Evolutionary conservation across 345 rosid genomes (phyloP).

Genomic region (Citrus trifoliata): DNA sequence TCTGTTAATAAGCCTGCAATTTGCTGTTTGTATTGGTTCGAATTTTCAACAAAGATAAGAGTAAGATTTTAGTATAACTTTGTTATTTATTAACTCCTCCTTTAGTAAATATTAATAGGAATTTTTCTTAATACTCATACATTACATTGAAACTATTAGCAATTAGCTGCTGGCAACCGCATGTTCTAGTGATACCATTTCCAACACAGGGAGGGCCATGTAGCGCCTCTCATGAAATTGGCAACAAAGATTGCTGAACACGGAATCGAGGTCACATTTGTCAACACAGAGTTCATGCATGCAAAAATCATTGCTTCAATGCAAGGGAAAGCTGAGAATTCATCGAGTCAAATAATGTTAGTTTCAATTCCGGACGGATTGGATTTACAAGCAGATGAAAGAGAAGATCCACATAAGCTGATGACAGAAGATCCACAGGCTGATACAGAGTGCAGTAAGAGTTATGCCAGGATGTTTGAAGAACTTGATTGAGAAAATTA

Average conservation of each 20-base stretch:
- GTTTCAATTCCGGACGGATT: slow-evolving; percentile 26
- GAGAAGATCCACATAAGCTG: not conserved
- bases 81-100: too few species aligned
- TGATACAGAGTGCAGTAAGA: not conserved
- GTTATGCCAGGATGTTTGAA: slow-evolving; percentile 17
- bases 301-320: slow-evolving; percentile 16
- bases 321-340: not conserved
- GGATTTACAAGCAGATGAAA: not conserved
- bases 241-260: slow-evolving; percentile 25
- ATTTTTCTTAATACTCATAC: too few species aligned
- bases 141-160: too few species aligned
- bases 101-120: too few species aligned
- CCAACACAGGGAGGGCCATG: slow-evolving; percentile 40
- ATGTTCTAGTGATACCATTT: slow-evolving; percentile 24
- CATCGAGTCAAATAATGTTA: slow-evolving; percentile 7
- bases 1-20: too few species aligned
- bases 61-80: too few species aligned
- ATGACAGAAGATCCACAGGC: not conserved
- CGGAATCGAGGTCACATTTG: slow-evolving; percentile 38
- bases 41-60: too few species aligned
- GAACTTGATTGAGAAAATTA: slow-evolving; percentile 24
- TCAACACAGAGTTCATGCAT: slow-evolving; percentile 21
- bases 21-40: too few species aligned
- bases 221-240: slow-evolving; percentile 34
- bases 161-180: not conserved